These are phyloP conservation scores for Populus hybrid DNA, from an alignment of 441 rosid genomes.

Conservation along the genomic window DNA sequence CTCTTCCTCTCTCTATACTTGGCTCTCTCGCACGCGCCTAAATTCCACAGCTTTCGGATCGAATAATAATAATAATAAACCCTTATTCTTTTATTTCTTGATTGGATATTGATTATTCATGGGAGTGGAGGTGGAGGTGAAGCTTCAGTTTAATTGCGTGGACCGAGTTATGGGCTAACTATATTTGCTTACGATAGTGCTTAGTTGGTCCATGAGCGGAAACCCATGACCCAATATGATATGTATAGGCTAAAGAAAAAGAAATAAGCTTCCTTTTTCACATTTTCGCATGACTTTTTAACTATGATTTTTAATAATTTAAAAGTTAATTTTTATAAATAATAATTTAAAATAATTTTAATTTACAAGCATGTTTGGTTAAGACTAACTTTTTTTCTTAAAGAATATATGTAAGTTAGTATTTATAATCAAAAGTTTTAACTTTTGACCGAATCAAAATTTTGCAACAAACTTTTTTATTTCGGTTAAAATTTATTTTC, in stretches of 20 bases:
- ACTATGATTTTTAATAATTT: not conserved
- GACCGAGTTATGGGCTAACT: not conserved
- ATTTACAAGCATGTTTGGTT: no score
- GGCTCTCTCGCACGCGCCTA: not conserved
- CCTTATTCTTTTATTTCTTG: no score
- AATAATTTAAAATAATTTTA: no score
- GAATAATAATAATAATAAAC: not conserved
- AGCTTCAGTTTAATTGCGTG: not conserved
- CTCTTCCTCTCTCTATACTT: not conserved
- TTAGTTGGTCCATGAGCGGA: not conserved
- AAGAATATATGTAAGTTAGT: no score
- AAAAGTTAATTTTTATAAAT: no score
- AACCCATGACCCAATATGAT: not conserved
- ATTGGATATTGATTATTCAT: not conserved
- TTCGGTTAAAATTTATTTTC: no score
- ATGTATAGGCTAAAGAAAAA: not conserved
- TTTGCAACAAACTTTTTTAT: no score
- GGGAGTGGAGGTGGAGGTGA: no score
- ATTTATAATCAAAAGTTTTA: no score
- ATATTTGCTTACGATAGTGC: no score
- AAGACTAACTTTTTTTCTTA: no score
- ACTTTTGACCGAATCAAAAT: no score
- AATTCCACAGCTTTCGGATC: not conserved
- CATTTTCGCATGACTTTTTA: not conserved
- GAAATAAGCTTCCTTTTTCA: not conserved